Percentiles rank a stretch among this genome's conserved stretches.
These are phyloP conservation scores for Chaetoceros tenuissimus DNA, from an alignment of 108 stramenopile genomes.

Conservation along the genomic window DNA sequence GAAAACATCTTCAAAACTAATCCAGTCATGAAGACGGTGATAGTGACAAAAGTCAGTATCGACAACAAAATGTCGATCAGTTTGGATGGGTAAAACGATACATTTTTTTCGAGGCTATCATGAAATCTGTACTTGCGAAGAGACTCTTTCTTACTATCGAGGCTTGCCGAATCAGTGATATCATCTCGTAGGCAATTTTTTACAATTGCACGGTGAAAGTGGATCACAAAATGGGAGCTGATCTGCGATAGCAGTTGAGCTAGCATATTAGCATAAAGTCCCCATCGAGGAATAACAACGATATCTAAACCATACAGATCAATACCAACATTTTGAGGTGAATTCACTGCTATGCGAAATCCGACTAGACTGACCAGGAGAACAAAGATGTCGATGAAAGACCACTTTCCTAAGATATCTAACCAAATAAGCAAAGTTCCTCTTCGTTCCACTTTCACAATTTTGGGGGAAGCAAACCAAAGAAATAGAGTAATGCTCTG, in stretches of 20 bases:
- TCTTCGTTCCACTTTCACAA: constrained; percentile 32
- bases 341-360: constrained; percentile 67
- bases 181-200: background rate
- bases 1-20: constrained; percentile 46
- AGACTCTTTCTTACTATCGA: background rate
- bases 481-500: constrained; percentile 44
- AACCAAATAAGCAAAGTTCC: constrained; percentile 63
- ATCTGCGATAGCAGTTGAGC: constrained; percentile 12
- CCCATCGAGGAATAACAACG: constrained; percentile 6
- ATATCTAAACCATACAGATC: constrained; percentile 30
- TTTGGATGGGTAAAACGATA: too few relatives aligned
- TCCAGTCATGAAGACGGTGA: constrained; percentile 43
- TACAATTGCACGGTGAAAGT: constrained; percentile 9
- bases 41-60: background rate
- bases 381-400: constrained; percentile 80
- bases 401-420: constrained; percentile 78
- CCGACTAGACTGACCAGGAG: constrained; percentile 77
- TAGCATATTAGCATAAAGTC: constrained; percentile 6
- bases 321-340: constrained; percentile 36
- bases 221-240: constrained; percentile 9
- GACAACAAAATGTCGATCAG: too few relatives aligned
- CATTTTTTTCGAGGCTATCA: too few relatives aligned
- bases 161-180: background rate
- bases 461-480: constrained; percentile 59
- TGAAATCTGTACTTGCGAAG: too few relatives aligned